phyloP scores from a whole-genome alignment of 192 early-diverging fungal genomes.

The Rhizophagus sp. region DNA sequence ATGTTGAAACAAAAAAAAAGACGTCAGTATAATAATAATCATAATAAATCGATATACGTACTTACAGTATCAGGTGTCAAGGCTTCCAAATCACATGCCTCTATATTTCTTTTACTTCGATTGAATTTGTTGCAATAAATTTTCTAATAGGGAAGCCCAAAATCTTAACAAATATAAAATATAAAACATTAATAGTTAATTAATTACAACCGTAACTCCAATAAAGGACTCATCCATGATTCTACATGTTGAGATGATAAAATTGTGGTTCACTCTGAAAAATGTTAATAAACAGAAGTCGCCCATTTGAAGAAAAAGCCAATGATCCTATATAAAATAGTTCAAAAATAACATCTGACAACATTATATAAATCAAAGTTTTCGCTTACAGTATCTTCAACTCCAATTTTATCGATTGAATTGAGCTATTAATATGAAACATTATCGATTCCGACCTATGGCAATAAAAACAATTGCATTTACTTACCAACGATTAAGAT shows the following conservation, averaged over 20 bases:
- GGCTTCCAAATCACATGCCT: background rate
- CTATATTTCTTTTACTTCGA: too few species aligned
- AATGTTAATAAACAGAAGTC: conserved; percentile 8
- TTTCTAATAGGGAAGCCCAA: background rate
- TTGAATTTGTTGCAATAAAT: too few species aligned
- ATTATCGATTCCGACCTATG: too few species aligned
- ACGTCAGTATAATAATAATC: too few species aligned
- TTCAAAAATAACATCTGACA: background rate
- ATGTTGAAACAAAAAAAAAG: background rate
- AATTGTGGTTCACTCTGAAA: background rate
- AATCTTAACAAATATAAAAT: background rate
- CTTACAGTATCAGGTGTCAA: background rate
- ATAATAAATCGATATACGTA: background rate
- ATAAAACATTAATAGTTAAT: too few species aligned
- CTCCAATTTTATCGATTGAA: background rate
- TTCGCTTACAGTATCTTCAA: background rate
- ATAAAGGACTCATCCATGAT: background rate
- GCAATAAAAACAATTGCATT: background rate
- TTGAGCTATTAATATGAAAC: background rate
- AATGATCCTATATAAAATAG: conserved; percentile 14
- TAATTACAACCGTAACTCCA: too few species aligned
- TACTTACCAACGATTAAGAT: conserved; percentile 28
- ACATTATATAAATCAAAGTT: background rate
- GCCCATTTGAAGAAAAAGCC: background rate
- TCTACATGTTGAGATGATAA: background rate